These are phyloP conservation scores for Bryoerythrophyllum caledonicum DNA, from an alignment of 225 moss, liverwort and hornwort genomes.

Conservation along the genomic window DNA sequence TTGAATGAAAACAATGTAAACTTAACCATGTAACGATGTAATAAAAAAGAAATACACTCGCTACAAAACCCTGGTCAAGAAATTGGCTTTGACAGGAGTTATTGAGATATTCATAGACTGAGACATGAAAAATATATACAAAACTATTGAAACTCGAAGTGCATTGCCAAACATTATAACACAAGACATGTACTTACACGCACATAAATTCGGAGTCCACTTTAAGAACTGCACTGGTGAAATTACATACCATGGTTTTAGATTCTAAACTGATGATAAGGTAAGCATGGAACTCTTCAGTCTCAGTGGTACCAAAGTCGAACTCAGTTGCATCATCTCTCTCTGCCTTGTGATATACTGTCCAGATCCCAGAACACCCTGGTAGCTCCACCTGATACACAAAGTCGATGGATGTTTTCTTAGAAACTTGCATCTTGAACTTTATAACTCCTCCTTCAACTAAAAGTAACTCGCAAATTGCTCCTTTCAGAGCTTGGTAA, in stretches of 20 bases:
- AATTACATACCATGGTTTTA: slow-evolving; percentile 67
- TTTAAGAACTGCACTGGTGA: background rate
- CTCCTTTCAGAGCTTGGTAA: slow-evolving; percentile 21
- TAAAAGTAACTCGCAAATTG: slow-evolving; percentile 10
- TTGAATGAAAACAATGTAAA: background rate
- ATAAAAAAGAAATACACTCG: background rate
- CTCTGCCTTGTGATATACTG: slow-evolving; percentile 75
- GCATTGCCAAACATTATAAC: background rate
- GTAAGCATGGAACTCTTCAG: slow-evolving; percentile 90
- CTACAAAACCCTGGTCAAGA: background rate
- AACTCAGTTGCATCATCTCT: slow-evolving; percentile 61
- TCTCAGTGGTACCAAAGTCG: slow-evolving; percentile 53
- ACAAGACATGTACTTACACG: background rate
- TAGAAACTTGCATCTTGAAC: slow-evolving; percentile 12
- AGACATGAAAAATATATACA: slow-evolving; percentile 1
- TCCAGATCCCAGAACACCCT: slow-evolving; percentile 94
- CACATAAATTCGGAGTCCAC: background rate
- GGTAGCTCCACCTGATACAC: slow-evolving; percentile 60
- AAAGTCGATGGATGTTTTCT: slow-evolving; percentile 15
- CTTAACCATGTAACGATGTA: background rate
- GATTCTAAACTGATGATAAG: slow-evolving; percentile 87
- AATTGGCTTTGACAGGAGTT: background rate
- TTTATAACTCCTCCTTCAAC: slow-evolving; percentile 4
- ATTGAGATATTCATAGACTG: background rate
- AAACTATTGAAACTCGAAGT: slow-evolving; percentile 9